Evolutionary conservation across 495 filamentous ascomycete genomes (phyloP), one percentile per base, ranked within the genome.

Genomic region (Pseudevernia furfuracea): DNA sequence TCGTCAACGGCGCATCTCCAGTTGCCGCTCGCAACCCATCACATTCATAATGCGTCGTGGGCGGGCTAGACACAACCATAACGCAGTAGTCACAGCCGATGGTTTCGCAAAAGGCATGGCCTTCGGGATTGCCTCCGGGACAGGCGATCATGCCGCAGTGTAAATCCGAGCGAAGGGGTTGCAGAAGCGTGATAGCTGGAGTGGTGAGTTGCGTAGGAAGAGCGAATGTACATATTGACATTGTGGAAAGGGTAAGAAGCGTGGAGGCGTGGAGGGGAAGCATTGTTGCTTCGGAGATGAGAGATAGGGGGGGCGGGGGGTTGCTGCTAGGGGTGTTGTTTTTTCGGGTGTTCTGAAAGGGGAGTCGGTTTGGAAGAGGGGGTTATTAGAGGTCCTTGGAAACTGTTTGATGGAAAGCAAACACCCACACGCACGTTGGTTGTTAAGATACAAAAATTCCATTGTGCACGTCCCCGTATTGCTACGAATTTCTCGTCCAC

Each of bases 91-190:
- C 65, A 21, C 65, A 67, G 5, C 65, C 65, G 4, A 62, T 36
- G 0, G 7, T 4, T 34, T 44, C 48, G 55, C 65, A 67, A 36
- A 44, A 63, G 9, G 48, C 49, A 43, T 67, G 65, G 9, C 60
- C 60, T 1, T 15, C 41, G 49, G 46, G 46, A 46, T 19, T 25
- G 43, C 21, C 49, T 32, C 21, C 59, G 58, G 56, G 60, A 58
- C 34, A 63, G 76, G 78, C 77, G 72, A 82, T 74, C 77, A 74
- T 72, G 74, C 80, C 79, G 79, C 73, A 70, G 74, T 72, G 77
- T 72, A 65, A 67, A 67, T 64, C 62, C 70, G 70, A 74, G 76
- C 71, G 79, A 78, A 77, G 39, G 30, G 21, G 12, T 30, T 58
- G 52, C 1, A 28, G 38, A 6, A 17, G 37, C 28, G 15, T 10